These are phyloP conservation scores for Phytophthora brassicae DNA, from an alignment of 352 stramenopile genomes.

Conservation along the genomic window DNA sequence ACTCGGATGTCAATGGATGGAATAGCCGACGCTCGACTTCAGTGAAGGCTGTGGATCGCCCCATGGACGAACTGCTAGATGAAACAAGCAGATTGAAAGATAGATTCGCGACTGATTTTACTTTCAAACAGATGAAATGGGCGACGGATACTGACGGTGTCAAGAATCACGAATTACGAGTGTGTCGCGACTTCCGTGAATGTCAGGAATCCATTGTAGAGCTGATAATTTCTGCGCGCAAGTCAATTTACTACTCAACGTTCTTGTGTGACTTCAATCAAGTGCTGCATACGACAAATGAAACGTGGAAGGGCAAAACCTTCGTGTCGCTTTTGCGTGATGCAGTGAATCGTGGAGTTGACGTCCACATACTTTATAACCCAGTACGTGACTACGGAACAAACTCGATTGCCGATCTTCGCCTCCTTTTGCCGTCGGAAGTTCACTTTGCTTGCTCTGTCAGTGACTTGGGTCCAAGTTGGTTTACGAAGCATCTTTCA, in stretches of 20 bases:
- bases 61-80: conserved; percentile 31
- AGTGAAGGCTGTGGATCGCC: conserved; percentile 28
- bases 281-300: conserved; percentile 34
- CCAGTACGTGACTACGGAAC: conserved; percentile 76
- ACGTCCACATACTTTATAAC: conserved; percentile 77
- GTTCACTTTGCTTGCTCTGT: conserved; percentile 62
- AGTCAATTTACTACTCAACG: conserved; percentile 78
- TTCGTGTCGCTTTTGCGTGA: conserved; percentile 62
- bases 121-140: conserved; percentile 67
- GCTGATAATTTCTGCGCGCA: conserved; percentile 52
- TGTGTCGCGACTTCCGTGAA: conserved; percentile 60
- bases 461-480: conserved; percentile 62
- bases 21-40: conserved; percentile 12
- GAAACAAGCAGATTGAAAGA: conserved; percentile 16
- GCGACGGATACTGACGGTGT: conserved; percentile 30
- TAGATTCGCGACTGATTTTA: conserved; percentile 46
- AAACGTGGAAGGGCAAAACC: conserved; percentile 41
- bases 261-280: conserved; percentile 82
- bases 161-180: conserved; percentile 29
- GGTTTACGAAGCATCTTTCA: conserved; percentile 49
- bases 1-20: conserved; percentile 18
- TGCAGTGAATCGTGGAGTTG: conserved; percentile 59
- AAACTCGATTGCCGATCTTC: conserved; percentile 48
- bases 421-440: conserved; percentile 43
- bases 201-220: conserved; percentile 65